These are phyloP conservation scores for Coprinopsis sp. DNA, from an alignment of 768 basidiomycete species.

Conservation along the genomic window DNA sequence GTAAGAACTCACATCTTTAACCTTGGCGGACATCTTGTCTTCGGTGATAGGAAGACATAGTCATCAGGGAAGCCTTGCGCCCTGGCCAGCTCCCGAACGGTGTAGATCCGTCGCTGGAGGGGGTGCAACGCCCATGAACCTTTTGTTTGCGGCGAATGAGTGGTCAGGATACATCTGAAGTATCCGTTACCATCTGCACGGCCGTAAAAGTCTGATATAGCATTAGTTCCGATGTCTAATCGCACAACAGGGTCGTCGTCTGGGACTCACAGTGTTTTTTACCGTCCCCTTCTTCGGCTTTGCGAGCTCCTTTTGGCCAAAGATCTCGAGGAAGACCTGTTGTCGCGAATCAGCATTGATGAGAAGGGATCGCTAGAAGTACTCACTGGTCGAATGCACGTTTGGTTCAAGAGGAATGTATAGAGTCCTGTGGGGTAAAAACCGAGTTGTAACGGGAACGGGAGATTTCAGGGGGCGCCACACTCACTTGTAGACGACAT, in stretches of 20 bases:
- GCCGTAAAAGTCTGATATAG: conserved; percentile 44
- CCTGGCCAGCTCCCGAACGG: conserved; percentile 63
- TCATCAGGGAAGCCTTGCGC: conserved; percentile 76
- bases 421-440: not conserved
- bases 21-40: conserved; percentile 26
- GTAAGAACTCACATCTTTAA: conserved; percentile 47
- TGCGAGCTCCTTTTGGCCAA: conserved; percentile 30
- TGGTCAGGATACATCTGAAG: conserved; percentile 66
- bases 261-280: conserved; percentile 23
- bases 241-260: no score
- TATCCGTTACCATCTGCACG: conserved; percentile 47
- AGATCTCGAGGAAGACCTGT: conserved; percentile 43
- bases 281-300: conserved; percentile 20
- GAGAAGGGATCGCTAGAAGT: no score
- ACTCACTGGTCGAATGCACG: no score
- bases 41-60: conserved; percentile 55
- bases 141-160: conserved; percentile 47
- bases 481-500: conserved; percentile 50
- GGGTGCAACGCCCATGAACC: conserved; percentile 42
- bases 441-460: not conserved
- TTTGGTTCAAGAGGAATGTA: conserved; percentile 34
- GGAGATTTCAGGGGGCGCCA: no score
- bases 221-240: not conserved
- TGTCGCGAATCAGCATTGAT: no score
- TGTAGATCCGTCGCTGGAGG: conserved; percentile 70